Evolutionary conservation across 192 early-diverging fungal genomes (phyloP), one percentile per base, ranked within the genome.

Genomic region (Kappamyces sp.): DNA sequence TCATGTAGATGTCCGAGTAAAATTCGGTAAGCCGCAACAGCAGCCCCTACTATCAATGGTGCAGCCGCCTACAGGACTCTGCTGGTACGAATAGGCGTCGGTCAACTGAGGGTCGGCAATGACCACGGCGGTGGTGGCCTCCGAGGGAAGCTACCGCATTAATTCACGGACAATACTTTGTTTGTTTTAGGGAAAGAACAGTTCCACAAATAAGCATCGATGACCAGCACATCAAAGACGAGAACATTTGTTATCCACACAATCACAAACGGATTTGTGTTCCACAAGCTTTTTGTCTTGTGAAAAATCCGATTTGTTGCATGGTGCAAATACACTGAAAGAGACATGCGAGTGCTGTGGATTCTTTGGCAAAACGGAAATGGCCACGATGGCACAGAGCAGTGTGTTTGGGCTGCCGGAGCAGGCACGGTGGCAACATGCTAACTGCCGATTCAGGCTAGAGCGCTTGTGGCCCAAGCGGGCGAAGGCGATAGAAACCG

Each of bases 41-140:
- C 1, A 84, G 34, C 0, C 88, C 88, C 6, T 72, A 38, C n/a
- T 15, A 43, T 48, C 35, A 35, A 37, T 6, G 2, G 47, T 5
- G 38, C 4, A 37, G 14, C 7, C 7, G 14, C 57, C n/a, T 53
- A 66, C 73, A 29, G 45, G 42, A 31, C 62, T 22, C 40, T 86
- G 84, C 2, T 74, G 66, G 62, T 98, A 98, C 6, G 92, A 95
- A 62, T 86, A 87, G 36, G 83, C 72, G 66, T 95, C 94, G 38
- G 91, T 92, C 41, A 98, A 79, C 63, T 98, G 94, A 39, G 94
- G 92, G 68, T 98, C 94, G 0, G 88, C 87, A 41, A 98, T 72
- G 5, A 98, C 60, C 8, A 84, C 42, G 29, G 30, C 12, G 30
- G 58, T 50, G 5, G 38, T 31, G 29, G 47, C 45, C 5, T 30